These are phyloP conservation scores for Camellia oleifera DNA, from an alignment of 179 eudicot species.

Conservation along the genomic window DNA sequence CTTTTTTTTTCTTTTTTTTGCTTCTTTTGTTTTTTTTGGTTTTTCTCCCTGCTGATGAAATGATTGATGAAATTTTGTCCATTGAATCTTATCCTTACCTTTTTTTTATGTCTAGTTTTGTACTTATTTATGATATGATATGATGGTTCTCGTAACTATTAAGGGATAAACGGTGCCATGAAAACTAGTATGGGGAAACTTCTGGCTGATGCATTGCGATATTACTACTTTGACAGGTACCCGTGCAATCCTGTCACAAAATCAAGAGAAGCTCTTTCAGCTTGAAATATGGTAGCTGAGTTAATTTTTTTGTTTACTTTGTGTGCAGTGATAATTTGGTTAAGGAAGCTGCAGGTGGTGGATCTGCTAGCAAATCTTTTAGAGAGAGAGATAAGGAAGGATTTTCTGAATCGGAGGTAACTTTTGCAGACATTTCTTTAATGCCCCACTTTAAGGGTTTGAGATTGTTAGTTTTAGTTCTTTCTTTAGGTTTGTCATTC, in stretches of 20 bases:
- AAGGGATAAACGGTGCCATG: slow-evolving; percentile 63
- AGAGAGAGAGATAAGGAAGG: slow-evolving; percentile 70
- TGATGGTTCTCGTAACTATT: slow-evolving; percentile 14
- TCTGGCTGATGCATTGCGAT: slow-evolving; percentile 68
- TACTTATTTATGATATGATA: neutral
- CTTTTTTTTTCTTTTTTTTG: slow-evolving; percentile 3
- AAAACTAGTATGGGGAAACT: slow-evolving; percentile 63
- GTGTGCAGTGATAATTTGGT: slow-evolving; percentile 68
- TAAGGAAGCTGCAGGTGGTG: slow-evolving; percentile 84
- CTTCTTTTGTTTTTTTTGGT: neutral
- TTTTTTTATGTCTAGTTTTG: no score
- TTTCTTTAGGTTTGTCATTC: neutral
- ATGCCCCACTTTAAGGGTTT: neutral
- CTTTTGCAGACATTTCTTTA: neutral
- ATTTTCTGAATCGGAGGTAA: slow-evolving; percentile 79
- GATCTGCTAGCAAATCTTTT: slow-evolving; percentile 48
- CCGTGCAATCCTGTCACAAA: neutral
- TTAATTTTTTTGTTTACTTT: slow-evolving; percentile 8
- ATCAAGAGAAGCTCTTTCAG: neutral
- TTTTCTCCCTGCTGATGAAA: slow-evolving; percentile 7
- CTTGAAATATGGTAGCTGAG: slow-evolving; percentile 4
- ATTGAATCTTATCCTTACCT: neutral
- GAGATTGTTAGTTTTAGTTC: neutral
- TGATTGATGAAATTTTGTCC: neutral
- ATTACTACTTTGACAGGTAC: slow-evolving; percentile 91